Percentiles rank a stretch among this genome's conserved stretches.
phyloP scores from a whole-genome alignment of 208 protist species.

The Wallacemonas sp. region DNA sequence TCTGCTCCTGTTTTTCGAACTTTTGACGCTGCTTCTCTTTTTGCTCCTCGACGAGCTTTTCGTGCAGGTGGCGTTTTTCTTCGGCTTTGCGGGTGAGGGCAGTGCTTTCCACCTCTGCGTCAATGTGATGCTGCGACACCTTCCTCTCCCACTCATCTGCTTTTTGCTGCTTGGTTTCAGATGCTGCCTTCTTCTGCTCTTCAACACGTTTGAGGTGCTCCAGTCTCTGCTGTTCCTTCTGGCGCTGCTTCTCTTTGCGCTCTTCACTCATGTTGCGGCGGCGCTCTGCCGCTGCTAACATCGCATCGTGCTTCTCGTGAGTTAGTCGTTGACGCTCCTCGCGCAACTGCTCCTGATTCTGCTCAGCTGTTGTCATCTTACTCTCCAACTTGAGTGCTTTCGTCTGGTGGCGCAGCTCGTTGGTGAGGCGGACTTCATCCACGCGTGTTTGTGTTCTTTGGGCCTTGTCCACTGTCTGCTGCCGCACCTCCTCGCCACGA shows the following conservation, averaged over 20 bases:
- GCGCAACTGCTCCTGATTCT: constrained; percentile 71
- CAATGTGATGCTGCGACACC: constrained; percentile 51
- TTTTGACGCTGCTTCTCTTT: constrained; percentile 66
- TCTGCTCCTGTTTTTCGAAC: constrained; percentile 62
- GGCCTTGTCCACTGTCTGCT: constrained; percentile 64
- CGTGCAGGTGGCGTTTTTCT: constrained; percentile 69
- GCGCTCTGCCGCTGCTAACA: constrained; percentile 68
- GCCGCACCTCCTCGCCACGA: constrained; percentile 61
- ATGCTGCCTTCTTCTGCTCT: constrained; percentile 70
- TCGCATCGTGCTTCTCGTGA: constrained; percentile 73
- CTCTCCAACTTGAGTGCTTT: constrained; percentile 64
- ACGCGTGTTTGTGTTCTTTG: constrained; percentile 58
- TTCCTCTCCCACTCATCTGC: constrained; percentile 71
- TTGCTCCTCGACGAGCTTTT: constrained; percentile 63
- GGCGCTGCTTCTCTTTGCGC: constrained; percentile 59
- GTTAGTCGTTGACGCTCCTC: constrained; percentile 59
- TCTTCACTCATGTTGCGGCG: constrained; percentile 72
- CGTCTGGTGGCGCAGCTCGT: constrained; percentile 68
- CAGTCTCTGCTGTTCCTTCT: constrained; percentile 59
- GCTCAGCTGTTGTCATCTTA: constrained; percentile 78
- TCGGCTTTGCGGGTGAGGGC: constrained; percentile 42
- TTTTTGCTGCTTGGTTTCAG: constrained; percentile 50
- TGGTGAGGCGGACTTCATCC: constrained; percentile 77
- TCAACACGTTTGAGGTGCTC: constrained; percentile 49
- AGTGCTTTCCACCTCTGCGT: constrained; percentile 31